Conservation (phyloP, 2,329 filamentous ascomycete species). For the Nemania abortiva region DNA sequence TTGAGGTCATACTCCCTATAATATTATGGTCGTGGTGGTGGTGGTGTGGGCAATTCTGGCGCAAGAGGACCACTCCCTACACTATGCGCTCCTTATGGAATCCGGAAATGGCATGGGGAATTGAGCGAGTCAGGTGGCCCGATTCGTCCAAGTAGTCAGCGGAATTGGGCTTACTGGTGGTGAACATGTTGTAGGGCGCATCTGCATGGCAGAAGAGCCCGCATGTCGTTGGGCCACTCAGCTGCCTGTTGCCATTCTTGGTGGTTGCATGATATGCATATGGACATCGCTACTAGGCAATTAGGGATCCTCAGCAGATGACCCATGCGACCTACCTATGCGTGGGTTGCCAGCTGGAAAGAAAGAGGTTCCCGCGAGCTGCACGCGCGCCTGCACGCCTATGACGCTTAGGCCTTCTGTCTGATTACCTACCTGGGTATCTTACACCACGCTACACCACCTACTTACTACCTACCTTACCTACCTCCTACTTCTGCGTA, state of each 20-base stretch:
- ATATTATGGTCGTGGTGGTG: neutral
- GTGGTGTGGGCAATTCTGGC: constrained; percentile 41
- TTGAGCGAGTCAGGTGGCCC: constrained; percentile 51
- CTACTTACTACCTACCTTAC: neutral
- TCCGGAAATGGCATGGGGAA: constrained; percentile 37
- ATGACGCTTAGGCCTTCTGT: constrained; percentile 23
- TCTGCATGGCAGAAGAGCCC: constrained; percentile 50
- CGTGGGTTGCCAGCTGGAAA: constrained; percentile 38
- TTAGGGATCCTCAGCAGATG: constrained; percentile 48
- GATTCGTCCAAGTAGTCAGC: constrained; percentile 50
- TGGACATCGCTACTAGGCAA: constrained; percentile 47
- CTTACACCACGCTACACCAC: neutral
- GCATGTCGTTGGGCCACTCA: constrained; percentile 51
- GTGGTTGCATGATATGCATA: constrained; percentile 52
- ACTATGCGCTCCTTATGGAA: constrained; percentile 34
- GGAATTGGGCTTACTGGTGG: constrained; percentile 51
- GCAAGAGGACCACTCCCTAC: constrained; percentile 25
- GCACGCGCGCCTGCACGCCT: constrained; percentile 41
- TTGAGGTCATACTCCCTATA: constrained; percentile 37
- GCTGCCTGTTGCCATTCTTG: constrained; percentile 45
- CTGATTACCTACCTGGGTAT: neutral
- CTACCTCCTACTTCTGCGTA: neutral
- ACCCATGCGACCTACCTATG: constrained; percentile 37
- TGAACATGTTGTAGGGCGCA: constrained; percentile 47
- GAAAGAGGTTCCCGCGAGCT: constrained; percentile 39